Base-by-base conservation (phyloP, 129 eudicot species). In the Flaveria brownii region DNA sequence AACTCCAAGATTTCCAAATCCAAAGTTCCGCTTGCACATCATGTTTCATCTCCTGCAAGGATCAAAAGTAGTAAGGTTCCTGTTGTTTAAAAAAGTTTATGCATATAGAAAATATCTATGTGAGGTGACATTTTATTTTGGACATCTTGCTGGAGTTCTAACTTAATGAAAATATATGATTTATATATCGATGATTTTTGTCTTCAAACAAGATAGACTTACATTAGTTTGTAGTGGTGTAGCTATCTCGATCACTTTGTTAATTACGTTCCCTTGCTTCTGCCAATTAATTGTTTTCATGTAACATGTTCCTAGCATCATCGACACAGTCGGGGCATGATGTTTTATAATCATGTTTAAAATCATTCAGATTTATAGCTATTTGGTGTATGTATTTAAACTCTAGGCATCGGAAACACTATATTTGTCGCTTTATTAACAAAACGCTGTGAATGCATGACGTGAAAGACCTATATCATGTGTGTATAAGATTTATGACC, bases 41-140 rank as follows among this genome's bases (percentile, higher is more conserved):
- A 71, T 46, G 87, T 69, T 11, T 73, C 84, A 16, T 86, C 82
- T 22, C 84, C 82, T 23, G 86, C 85, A 1, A 80, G 81, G 72
- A 86, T 55, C 15, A 80, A 80, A 59, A 79, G 83, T 52, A 82
- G 70, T 77, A 60, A 80, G 80, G 80, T 80, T 68, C 71, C 75
- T 30, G 71, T 30, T 63, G 43, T 61, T 73, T 73, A 63, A 77
- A 54, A 64, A 71, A 67, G 77, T 79, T 57, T 77, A 68, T 80
- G 72, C 84, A 82, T 70, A 86, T 79, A 75, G 26, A 71, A 43
- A 67, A 77, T 23, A 41, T 77, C 82, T 43, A 82, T 55, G 33
- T 36, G 46, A 63, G 46, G 60, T 45, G 78, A 65, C 68, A 65
- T 59, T 51, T 51, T 26, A 55, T 43, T 60, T 77, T 50, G 77